phyloP scores from a whole-genome alignment of 140 eudicot species.

The Erigeron philadelphicus region DNA sequence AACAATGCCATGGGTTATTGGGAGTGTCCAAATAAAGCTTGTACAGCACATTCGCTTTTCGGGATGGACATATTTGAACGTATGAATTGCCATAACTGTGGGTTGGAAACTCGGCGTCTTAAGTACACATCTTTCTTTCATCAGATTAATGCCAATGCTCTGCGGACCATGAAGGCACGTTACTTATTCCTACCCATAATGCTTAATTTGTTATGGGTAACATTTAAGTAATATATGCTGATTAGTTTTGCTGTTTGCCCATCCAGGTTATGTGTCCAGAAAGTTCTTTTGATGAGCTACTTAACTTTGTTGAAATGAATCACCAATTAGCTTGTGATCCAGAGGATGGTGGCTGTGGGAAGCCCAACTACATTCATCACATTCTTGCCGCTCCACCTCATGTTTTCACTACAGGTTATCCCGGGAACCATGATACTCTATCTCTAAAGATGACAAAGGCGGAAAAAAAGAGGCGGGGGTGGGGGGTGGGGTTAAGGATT shows the following conservation, averaged over 20 bases:
- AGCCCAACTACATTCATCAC: constrained; percentile 81
- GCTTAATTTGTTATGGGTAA: not conserved
- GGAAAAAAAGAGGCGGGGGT: not conserved
- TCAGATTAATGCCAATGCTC: constrained; percentile 90
- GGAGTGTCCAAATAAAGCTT: constrained; percentile 63
- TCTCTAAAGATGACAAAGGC: not conserved
- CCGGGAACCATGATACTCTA: not conserved
- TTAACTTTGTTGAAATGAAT: constrained; percentile 75
- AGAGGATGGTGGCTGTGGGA: constrained; percentile 88
- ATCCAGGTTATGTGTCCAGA: constrained; percentile 72
- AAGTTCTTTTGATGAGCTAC: constrained; percentile 70
- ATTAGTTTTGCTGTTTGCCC: constrained; percentile 10
- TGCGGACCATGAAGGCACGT: constrained; percentile 85
- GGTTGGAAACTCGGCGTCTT: constrained; percentile 72
- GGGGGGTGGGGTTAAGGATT: not conserved
- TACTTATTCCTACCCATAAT: constrained; percentile 11
- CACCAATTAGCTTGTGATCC: constrained; percentile 91
- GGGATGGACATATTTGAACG: constrained; percentile 91
- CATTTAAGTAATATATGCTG: not conserved
- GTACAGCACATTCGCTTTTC: constrained; percentile 81
- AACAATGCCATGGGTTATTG: constrained; percentile 52
- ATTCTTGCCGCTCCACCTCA: constrained; percentile 78
- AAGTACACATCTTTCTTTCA: constrained; percentile 96
- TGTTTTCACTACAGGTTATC: constrained; percentile 71
- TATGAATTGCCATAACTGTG: constrained; percentile 76